Percentiles rank a stretch among this genome's conserved stretches.
These are phyloP conservation scores for Globisporangium abappressorium DNA, from an alignment of 352 stramenopile species.

Conservation along the genomic window DNA sequence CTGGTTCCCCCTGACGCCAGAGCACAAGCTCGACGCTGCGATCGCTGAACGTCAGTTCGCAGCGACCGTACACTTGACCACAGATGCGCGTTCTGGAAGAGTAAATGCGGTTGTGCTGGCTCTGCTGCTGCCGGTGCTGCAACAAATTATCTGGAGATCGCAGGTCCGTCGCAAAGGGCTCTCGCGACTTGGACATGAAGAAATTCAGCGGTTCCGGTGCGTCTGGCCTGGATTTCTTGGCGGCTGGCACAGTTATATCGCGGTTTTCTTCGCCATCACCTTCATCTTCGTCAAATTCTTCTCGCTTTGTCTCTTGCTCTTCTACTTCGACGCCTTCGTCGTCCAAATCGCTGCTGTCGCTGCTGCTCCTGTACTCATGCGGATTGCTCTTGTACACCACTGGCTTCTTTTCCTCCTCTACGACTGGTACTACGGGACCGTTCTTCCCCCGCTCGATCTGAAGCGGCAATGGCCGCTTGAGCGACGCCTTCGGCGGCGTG, in stretches of 20 bases:
- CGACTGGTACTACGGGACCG: background rate
- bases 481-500: constrained; percentile 4
- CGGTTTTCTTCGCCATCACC: background rate
- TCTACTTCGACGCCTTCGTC: background rate
- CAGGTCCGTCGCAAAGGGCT: constrained; percentile 7
- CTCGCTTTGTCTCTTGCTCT: too few relatives aligned
- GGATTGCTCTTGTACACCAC: background rate
- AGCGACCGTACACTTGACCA: constrained; percentile 35
- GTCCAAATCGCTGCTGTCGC: constrained; percentile 13
- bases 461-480: constrained; percentile 12
- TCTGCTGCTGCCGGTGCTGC: constrained; percentile 6
- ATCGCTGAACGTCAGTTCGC: constrained; percentile 31
- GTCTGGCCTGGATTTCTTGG: background rate
- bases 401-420: background rate
- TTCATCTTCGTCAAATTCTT: background rate
- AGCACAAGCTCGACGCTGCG: constrained; percentile 32
- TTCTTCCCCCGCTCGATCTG: background rate
- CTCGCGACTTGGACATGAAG: constrained; percentile 8
- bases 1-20: constrained; percentile 18
- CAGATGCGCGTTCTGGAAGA: constrained; percentile 37
- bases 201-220: constrained; percentile 8
- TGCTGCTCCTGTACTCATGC: constrained; percentile 8
- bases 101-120: constrained; percentile 18
- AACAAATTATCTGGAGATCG: background rate
- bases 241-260: background rate